A percentile compares a stretch with the other conserved stretches of the same genome.
phyloP scores from a whole-genome alignment of 495 filamentous ascomycete species.

The Aspergillus avenaceus region DNA sequence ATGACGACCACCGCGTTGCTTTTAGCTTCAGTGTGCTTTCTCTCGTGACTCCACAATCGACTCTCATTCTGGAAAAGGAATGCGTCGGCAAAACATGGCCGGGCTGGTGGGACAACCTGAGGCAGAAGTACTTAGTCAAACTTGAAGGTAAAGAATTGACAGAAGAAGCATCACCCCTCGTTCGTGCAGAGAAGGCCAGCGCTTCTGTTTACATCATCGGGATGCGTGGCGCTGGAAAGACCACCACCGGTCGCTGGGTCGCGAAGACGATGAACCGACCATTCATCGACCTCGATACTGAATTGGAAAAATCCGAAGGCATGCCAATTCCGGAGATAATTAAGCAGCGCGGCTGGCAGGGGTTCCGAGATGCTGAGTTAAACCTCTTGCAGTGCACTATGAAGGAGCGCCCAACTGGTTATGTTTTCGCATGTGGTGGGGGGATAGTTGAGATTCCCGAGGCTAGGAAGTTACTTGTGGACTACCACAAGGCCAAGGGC shows the following conservation, averaged over 20 bases:
- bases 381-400: conserved; percentile 67
- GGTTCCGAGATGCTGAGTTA: conserved; percentile 79
- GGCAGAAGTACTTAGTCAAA: conserved; percentile 66
- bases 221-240: conserved; percentile 97
- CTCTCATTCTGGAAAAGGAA: conserved; percentile 80
- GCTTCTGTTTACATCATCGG: conserved; percentile 88
- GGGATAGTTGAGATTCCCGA: conserved; percentile 87
- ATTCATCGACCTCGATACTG: conserved; percentile 81
- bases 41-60: conserved; percentile 65
- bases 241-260: conserved; percentile 85
- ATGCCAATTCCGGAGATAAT: conserved; percentile 85
- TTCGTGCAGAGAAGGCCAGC: conserved; percentile 29
- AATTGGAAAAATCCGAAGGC: conserved; percentile 68
- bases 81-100: conserved; percentile 99
- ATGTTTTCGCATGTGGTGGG: conserved; percentile 91
- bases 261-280: conserved; percentile 67
- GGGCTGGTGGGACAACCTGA: conserved; percentile 92
- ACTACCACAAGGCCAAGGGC: conserved; percentile 77
- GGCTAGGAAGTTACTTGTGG: conserved; percentile 68
- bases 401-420: conserved; percentile 65
- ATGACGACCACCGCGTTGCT: conserved; percentile 96
- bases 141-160: conserved; percentile 68
- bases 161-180: conserved; percentile 29
- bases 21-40: conserved; percentile 98
- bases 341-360: conserved; percentile 75